Evolutionary conservation across 2,329 filamentous ascomycete genomes (phyloP), one percentile per base, ranked within the genome.

Genomic region (Diplocarpon mali): DNA sequence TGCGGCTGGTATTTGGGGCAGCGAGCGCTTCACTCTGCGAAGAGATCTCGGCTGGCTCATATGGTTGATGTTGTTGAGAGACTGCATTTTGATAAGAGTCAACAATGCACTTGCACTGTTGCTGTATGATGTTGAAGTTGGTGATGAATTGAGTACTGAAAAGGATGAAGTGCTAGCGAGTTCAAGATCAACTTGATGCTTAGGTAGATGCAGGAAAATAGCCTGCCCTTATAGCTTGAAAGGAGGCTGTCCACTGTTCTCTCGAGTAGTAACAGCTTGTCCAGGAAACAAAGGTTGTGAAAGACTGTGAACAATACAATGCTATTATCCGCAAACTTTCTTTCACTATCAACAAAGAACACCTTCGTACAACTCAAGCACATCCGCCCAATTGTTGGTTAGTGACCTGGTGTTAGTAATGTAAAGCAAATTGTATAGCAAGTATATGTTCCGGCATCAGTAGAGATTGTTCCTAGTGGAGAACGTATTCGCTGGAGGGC

Each of bases 401-500:
- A 53, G 45, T 29, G 11, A 32, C 13, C 38, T 34, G 38, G 31
- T 10, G 37, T 53, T 51, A 53, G 46, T 46, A 14, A 29, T 24
- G 38, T 40, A 42, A 28, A 51, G 45, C 38, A 48, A 45, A 28
- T 17, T 43, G 36, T 48, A 17, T 50, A 51, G 49, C 47, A 49
- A 20, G 37, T 43, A 24, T 43, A 36, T 32, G 29, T 29, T 20
- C 28, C 28, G 7, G 37, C 36, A 36, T 56, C 35, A 54, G 34
- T 50, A 52, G 14, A 45, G 47, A 14, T 39, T 44, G 17, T 42
- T 17, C n/a, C 44, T 42, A 34, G 44, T 49, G 3, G 50, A 48
- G 40, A 54, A 54, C 44, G 50, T 43, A 28, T 53, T 56, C 2
- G 45, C 41, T 5, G 48, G 45, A 24, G 35, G 35, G n/a, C 41